Percentiles rank a stretch among this genome's conserved stretches.
Evolutionary conservation across 148 eudicot species (phyloP).

Genomic region (Rhododendron griersonianum): DNA sequence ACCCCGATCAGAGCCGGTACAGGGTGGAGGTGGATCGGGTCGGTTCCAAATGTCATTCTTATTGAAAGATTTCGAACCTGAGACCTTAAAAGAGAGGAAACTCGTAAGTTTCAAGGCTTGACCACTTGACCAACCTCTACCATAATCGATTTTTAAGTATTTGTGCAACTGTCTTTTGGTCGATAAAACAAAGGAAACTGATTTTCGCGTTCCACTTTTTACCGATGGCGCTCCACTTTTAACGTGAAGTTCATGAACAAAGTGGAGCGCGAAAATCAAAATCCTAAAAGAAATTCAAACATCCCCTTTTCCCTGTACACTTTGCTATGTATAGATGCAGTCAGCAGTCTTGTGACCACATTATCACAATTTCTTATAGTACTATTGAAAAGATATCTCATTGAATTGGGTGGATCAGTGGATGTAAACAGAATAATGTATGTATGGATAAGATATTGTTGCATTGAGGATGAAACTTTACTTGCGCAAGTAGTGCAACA

Average conservation of each 20-base stretch:
- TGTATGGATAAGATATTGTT: neutral
- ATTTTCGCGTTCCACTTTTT: too few species aligned
- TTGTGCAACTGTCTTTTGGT: neutral
- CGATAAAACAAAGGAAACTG: neutral
- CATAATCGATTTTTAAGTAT: neutral
- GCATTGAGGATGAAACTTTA: neutral
- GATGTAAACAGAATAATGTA: neutral
- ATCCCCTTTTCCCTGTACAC: neutral
- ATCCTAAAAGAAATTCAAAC: too few species aligned
- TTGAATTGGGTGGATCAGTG: neutral
- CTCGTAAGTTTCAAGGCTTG: too few species aligned
- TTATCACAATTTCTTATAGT: neutral
- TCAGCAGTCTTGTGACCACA: neutral
- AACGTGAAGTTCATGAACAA: too few species aligned
- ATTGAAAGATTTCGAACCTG: too few species aligned
- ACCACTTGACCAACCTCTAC: too few species aligned
- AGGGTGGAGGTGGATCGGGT: too few species aligned
- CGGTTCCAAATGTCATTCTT: too few species aligned
- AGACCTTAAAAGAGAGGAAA: too few species aligned
- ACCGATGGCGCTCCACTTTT: too few species aligned
- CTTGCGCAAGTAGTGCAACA: neutral
- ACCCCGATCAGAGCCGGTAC: too few species aligned
- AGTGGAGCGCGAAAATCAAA: too few species aligned
- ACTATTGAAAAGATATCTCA: neutral
- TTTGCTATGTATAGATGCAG: neutral